A percentile compares a stretch with the other conserved stretches of the same genome.
Conservation (phyloP, 345 rosid genomes). For the Euclidium syriacum region DNA sequence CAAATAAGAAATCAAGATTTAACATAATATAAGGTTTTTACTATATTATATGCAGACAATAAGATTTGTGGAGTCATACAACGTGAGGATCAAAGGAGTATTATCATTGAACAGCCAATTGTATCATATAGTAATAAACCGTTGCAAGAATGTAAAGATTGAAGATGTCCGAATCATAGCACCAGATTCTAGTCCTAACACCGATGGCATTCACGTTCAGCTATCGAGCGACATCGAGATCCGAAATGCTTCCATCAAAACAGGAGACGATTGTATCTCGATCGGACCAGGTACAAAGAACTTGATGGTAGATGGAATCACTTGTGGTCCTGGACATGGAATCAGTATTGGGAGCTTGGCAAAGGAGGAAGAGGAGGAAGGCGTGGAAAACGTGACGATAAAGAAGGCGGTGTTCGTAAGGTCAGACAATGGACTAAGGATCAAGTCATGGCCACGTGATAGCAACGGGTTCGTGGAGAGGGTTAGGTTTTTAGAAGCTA, state of each 20-base stretch:
- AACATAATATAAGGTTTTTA: not conserved
- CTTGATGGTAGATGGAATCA: conserved; percentile 41
- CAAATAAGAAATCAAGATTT: not conserved
- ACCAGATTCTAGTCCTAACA: conserved; percentile 47
- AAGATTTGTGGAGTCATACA: conserved; percentile 33
- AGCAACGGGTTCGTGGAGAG: conserved; percentile 51
- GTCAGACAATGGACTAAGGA: conserved; percentile 52
- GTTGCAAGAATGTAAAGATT: conserved; percentile 39
- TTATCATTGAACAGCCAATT: conserved; percentile 52
- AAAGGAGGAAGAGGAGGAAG: conserved; percentile 38
- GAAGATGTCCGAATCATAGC: conserved; percentile 40
- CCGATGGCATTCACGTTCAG: conserved; percentile 64
- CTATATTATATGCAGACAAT: not conserved
- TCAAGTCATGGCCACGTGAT: conserved; percentile 63
- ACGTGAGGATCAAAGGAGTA: conserved; percentile 39
- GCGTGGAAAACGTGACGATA: conserved; percentile 50
- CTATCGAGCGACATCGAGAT: conserved; percentile 36
- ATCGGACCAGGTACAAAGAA: conserved; percentile 51
- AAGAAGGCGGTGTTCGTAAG: conserved; percentile 31
- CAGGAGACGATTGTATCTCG: conserved; percentile 64
- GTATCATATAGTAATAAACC: conserved; percentile 43
- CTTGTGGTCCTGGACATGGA: conserved; percentile 71
- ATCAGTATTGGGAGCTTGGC: conserved; percentile 64
- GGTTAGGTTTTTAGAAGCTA: conserved; percentile 33
- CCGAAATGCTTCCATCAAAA: conserved; percentile 35